Base-by-base conservation (phyloP, 2,329 filamentous ascomycete species). In the Dothideomycetidae sp. region DNA sequence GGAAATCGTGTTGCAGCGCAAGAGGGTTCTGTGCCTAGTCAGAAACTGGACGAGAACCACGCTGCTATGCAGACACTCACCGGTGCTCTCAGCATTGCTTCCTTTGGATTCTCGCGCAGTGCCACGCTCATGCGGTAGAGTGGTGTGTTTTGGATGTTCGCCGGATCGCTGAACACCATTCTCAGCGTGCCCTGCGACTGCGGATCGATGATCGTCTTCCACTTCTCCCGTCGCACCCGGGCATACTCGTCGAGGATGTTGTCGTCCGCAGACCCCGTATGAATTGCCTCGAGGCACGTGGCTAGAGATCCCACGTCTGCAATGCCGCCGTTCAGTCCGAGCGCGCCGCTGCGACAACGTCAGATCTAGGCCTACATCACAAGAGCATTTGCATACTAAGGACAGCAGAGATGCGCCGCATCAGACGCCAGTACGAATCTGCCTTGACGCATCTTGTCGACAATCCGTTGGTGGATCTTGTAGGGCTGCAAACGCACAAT, bases 391-490 rank as follows among this genome's bases (percentile, higher is more conserved):
- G 47, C 4, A 43, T 31, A 5, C 41, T 41, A 36, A 19, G 47
- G 45, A 35, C 48, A 47, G 33, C 44, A 46, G 4, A 47, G 42
- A 38, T 62, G 59, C 7, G 58, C 58, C 5, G 59, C 58, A 44
- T 61, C 59, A 3, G 58, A 59, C n/a, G 53, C 48, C 2, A 62
- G 39, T 3, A 57, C 45, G 3, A 59, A 53, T 3, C 54, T 46
- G 0, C 53, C 54, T n/a, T 47, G 46, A 33, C 47, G 52, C 17
- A 61, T 50, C 4, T 44, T 48, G 1, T 49, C 39, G 2, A 52
- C 57, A 28, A 54, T 57, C 0, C 56, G 46, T 43, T 62, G 59
- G 42, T 62, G 59, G 15, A 59, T 58, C 37, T 57, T 58, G 39
- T 62, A 63, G 5, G 59, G 53, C 12, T 59, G 59, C 10, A 58